A percentile compares a stretch with the other conserved stretches of the same genome.
phyloP scores from a whole-genome alignment of 2,329 filamentous ascomycete species.

The Fusarium udum region DNA sequence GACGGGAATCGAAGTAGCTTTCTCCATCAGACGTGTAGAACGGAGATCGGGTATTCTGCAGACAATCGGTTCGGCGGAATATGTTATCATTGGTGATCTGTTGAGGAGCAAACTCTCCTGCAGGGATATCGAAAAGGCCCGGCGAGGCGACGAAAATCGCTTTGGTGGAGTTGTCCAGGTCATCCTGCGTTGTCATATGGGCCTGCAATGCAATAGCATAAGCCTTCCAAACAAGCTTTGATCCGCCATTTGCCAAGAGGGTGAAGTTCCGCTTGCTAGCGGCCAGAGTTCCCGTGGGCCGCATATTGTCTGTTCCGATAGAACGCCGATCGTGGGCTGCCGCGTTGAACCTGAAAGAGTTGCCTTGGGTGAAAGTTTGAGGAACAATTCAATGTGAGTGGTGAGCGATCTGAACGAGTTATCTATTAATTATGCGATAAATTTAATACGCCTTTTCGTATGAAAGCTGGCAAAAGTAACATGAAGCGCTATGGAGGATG shows the following conservation, averaged over 20 bases:
- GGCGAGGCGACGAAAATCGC: neutral
- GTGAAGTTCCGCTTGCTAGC: neutral
- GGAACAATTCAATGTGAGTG: rapidly evolving
- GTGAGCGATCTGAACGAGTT: neutral
- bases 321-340: too few relatives aligned
- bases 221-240: neutral
- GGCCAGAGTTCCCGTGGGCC: neutral
- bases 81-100: neutral
- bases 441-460: too few relatives aligned
- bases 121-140: neutral
- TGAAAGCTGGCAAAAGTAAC: too few relatives aligned
- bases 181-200: neutral
- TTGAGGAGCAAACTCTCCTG: neutral
- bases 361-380: too few relatives aligned
- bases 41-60: neutral
- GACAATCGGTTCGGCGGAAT: neutral
- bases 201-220: neutral
- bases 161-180: neutral
- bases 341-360: rapidly evolving
- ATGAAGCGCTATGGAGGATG: too few relatives aligned
- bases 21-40: neutral
- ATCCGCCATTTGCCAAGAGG: neutral
- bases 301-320: neutral
- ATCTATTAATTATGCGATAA: too few relatives aligned
- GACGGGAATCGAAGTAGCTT: neutral